Evolutionary conservation across 352 stramenopile genomes (phyloP).

Genomic region (Globisporangium sylvaticum): DNA sequence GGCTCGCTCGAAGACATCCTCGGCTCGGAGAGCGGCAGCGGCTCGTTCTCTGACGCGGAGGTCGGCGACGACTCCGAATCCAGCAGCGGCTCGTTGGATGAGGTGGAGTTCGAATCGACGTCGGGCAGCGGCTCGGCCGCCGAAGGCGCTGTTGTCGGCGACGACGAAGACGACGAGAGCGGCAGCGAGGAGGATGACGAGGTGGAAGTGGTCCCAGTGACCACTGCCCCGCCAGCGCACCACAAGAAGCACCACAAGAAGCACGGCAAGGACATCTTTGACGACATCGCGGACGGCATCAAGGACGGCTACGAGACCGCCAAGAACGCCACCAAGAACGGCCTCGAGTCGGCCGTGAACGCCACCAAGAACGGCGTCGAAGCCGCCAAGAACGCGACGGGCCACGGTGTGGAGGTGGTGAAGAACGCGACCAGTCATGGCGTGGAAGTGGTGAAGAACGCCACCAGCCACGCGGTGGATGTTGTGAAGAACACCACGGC

Average conservation of each 20-base stretch:
- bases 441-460: constrained; percentile 6
- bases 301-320: background rate
- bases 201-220: constrained; percentile 18
- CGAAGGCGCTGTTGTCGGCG: background rate
- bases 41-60: background rate
- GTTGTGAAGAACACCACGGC: constrained; percentile 3
- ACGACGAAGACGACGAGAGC: constrained; percentile 2
- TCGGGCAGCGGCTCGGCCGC: background rate
- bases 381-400: background rate
- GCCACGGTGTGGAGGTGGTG: background rate
- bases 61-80: background rate
- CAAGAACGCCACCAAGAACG: constrained; percentile 5
- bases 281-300: constrained; percentile 8
- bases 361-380: background rate
- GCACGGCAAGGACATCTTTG: constrained; percentile 7
- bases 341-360: background rate
- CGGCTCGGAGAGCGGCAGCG: background rate
- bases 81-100: constrained; percentile 8
- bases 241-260: constrained; percentile 12
- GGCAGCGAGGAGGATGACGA: constrained; percentile 20
- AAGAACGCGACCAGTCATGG: background rate
- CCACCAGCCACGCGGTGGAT: background rate
- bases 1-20: constrained; percentile 1
- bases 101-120: background rate
- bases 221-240: constrained; percentile 2